phyloP scores from a whole-genome alignment of 768 basidiomycete species.

The Trametes punicea region DNA sequence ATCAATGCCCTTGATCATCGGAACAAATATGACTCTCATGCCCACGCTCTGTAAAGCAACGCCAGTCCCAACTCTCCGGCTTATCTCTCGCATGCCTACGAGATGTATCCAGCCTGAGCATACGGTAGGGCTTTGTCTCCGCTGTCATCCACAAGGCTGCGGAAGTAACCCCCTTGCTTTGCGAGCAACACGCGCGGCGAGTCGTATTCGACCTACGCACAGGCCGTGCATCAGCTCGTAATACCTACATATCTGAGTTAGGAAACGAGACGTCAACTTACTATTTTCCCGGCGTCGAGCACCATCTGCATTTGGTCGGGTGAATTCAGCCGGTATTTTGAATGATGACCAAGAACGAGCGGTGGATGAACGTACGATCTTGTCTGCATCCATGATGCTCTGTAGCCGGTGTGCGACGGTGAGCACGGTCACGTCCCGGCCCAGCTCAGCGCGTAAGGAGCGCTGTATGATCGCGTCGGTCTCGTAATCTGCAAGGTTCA shows the following conservation, averaged over 20 bases:
- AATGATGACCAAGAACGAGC: not conserved
- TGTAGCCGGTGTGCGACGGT: slow-evolving; percentile 58
- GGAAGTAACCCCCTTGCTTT: slow-evolving; percentile 46
- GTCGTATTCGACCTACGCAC: slow-evolving; percentile 48
- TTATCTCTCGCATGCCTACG: too few species aligned
- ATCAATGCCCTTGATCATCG: too few species aligned
- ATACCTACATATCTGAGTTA: not conserved
- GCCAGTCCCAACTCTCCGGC: not conserved
- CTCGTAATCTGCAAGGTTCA: slow-evolving; percentile 45
- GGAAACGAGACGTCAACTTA: slow-evolving; percentile 21
- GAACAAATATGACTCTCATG: too few species aligned
- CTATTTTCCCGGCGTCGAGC: slow-evolving; percentile 40
- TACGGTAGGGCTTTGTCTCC: slow-evolving; percentile 47
- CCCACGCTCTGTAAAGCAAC: not conserved
- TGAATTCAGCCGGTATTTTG: not conserved
- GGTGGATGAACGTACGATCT: slow-evolving; percentile 38
- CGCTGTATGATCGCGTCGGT: slow-evolving; percentile 57
- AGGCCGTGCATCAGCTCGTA: not conserved
- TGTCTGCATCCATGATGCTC: slow-evolving; percentile 62
- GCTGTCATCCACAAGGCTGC: slow-evolving; percentile 54
- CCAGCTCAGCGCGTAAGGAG: slow-evolving; percentile 47
- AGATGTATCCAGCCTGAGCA: slow-evolving; percentile 31
- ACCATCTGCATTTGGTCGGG: slow-evolving; percentile 34
- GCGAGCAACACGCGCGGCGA: slow-evolving; percentile 46
- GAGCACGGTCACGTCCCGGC: slow-evolving; percentile 45